Percentiles rank a stretch among this genome's conserved stretches.
Evolutionary conservation across 1,284 basidiomycete genomes (phyloP).

Genomic region (Naganishia liquefaciens): DNA sequence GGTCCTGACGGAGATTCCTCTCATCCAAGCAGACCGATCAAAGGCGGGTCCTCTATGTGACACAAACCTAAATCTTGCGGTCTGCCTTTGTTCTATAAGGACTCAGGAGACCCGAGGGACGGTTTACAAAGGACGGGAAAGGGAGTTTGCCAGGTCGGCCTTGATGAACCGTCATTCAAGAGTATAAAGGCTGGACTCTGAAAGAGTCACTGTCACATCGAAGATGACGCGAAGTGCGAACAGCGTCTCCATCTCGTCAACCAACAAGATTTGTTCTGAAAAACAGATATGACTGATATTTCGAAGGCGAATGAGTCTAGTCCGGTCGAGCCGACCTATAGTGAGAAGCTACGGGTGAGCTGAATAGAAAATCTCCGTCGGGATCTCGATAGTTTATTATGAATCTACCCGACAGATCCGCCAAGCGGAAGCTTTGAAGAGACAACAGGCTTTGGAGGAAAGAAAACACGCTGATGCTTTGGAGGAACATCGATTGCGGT

Average conservation of each 20-base stretch:
- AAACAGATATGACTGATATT: slow-evolving; percentile 6
- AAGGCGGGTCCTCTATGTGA: no score
- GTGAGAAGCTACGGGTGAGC: slow-evolving; percentile 17
- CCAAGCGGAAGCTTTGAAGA: slow-evolving; percentile 16
- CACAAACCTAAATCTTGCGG: no score
- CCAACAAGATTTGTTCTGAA: neutral
- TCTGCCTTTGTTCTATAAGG: no score
- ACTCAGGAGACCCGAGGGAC: no score
- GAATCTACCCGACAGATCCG: neutral
- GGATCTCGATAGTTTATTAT: neutral
- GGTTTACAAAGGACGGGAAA: no score
- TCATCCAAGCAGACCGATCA: no score
- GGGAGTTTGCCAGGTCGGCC: no score
- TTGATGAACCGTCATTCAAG: no score
- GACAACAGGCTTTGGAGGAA: slow-evolving; percentile 17
- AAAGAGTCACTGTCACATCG: no score
- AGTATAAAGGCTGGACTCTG: neutral
- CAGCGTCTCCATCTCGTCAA: no score
- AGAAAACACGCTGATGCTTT: slow-evolving; percentile 20
- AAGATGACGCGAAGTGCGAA: no score
- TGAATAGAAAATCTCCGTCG: neutral
- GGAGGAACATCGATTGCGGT: slow-evolving; percentile 17
- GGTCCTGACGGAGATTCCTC: no score
- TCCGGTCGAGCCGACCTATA: slow-evolving; percentile 7
- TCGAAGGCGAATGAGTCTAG: neutral